phyloP scores from a whole-genome alignment of 371 early-diverging fungal genomes.

The Sporodiniella umbellata region DNA sequence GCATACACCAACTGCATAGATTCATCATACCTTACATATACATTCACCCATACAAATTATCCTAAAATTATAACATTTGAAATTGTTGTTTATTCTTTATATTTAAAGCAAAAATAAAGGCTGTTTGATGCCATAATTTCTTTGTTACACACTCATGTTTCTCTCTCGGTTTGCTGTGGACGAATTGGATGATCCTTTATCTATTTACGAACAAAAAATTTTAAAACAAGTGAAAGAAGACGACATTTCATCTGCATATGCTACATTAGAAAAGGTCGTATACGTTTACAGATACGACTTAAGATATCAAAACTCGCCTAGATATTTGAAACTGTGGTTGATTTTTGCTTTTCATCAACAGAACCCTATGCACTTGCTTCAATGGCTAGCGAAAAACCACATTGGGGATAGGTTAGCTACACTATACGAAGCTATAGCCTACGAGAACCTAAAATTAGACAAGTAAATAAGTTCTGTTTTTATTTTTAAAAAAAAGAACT shows the following conservation, averaged over 20 bases:
- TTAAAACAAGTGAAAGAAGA: not conserved
- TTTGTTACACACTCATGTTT: conserved; percentile 1
- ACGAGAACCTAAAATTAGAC: conserved; percentile 4
- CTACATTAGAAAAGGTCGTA: not conserved
- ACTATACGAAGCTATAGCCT: conserved; percentile 28
- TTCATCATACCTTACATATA: not conserved
- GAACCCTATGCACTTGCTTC: conserved; percentile 8
- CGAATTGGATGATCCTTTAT: conserved; percentile 10
- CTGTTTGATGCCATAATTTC: not conserved
- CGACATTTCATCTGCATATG: not conserved
- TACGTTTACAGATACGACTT: conserved; percentile 5
- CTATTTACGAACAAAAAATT: conserved; percentile 5
- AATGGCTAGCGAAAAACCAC: conserved; percentile 14
- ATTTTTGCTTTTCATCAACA: conserved; percentile 24
- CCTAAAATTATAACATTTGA: not conserved
- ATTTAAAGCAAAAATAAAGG: not conserved
- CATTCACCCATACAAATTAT: not conserved
- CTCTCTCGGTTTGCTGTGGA: conserved; percentile 1
- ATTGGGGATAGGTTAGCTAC: conserved; percentile 29
- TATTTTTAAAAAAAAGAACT: not conserved
- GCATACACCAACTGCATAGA: conserved; percentile 15
- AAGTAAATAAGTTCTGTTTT: no score
- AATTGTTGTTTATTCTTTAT: conserved; percentile 1
- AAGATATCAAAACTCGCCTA: conserved; percentile 15
- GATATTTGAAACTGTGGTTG: conserved; percentile 31